These are phyloP conservation scores for Aureobasidium uvarum DNA, from an alignment of 2,329 filamentous ascomycete genomes.

Conservation along the genomic window DNA sequence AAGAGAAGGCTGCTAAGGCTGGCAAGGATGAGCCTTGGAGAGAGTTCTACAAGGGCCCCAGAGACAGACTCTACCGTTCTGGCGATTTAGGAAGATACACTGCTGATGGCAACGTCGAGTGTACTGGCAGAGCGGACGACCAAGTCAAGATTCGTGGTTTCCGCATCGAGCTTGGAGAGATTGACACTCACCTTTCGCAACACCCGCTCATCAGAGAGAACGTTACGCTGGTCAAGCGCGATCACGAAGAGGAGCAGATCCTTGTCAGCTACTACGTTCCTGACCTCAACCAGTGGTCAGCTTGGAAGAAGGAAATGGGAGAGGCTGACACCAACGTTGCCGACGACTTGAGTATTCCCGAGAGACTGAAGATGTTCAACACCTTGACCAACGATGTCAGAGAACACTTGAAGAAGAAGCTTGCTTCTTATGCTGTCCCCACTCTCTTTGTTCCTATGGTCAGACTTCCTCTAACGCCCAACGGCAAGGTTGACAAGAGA, in stretches of 20 bases:
- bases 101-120: conserved; percentile 68
- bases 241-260: conserved; percentile 79
- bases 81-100: conserved; percentile 81
- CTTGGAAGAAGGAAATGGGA: conserved; percentile 57
- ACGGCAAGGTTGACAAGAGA: conserved; percentile 79
- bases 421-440: conserved; percentile 74
- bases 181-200: conserved; percentile 76
- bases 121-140: conserved; percentile 75
- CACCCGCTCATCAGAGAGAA: conserved; percentile 77
- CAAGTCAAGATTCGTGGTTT: conserved; percentile 97
- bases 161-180: conserved; percentile 90
- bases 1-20: conserved; percentile 50
- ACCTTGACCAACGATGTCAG: conserved; percentile 59
- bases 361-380: conserved; percentile 58
- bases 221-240: conserved; percentile 78
- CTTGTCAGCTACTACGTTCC: conserved; percentile 90
- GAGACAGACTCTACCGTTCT: conserved; percentile 82
- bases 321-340: conserved; percentile 25
- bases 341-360: conserved; percentile 36
- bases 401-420: conserved; percentile 67
- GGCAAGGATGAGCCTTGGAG: conserved; percentile 69
- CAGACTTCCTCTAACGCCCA: conserved; percentile 76
- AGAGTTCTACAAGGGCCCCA: conserved; percentile 72
- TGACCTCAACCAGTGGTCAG: conserved; percentile 69
- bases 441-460: conserved; percentile 70